phyloP scores from a whole-genome alignment of 2,329 filamentous ascomycete genomes.

The Aspergillaceae sp. region DNA sequence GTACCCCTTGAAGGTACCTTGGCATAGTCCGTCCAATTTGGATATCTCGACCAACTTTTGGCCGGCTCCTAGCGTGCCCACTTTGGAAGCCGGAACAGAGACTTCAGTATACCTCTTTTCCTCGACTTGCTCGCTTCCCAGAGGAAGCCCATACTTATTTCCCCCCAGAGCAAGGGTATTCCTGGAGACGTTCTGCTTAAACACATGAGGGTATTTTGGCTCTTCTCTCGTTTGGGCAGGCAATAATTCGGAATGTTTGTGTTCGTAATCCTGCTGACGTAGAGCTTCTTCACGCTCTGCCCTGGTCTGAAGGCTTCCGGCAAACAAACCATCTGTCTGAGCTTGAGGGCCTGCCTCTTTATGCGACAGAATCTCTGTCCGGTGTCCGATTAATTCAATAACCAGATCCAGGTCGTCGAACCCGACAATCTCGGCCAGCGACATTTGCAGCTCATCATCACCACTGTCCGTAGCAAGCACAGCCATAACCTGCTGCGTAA shows the following conservation, averaged over 20 bases:
- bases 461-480: constrained; percentile 60
- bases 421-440: constrained; percentile 79
- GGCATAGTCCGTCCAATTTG: constrained; percentile 81
- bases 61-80: constrained; percentile 63
- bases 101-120: constrained; percentile 82
- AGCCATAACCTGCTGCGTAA: constrained; percentile 68
- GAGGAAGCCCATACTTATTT: constrained; percentile 71
- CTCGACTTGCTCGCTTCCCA: constrained; percentile 63
- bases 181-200: constrained; percentile 71
- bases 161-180: constrained; percentile 76
- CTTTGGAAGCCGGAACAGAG: constrained; percentile 69
- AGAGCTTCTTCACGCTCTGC: constrained; percentile 72
- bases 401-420: constrained; percentile 92
- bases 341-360: constrained; percentile 20
- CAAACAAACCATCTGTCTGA: constrained; percentile 37
- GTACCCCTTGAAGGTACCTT: constrained; percentile 89
- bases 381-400: constrained; percentile 75
- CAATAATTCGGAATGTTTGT: constrained; percentile 68
- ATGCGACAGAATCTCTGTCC: constrained; percentile 55
- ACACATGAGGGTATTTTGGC: constrained; percentile 85
- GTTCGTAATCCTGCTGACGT: constrained; percentile 65
- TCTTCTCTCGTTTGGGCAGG: constrained; percentile 62
- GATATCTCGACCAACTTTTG: constrained; percentile 70
- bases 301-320: constrained; percentile 59
- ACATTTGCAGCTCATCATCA: constrained; percentile 85